Base-by-base conservation (phyloP, 371 early-diverging fungal genomes). In the Mortierella sp. region DNA sequence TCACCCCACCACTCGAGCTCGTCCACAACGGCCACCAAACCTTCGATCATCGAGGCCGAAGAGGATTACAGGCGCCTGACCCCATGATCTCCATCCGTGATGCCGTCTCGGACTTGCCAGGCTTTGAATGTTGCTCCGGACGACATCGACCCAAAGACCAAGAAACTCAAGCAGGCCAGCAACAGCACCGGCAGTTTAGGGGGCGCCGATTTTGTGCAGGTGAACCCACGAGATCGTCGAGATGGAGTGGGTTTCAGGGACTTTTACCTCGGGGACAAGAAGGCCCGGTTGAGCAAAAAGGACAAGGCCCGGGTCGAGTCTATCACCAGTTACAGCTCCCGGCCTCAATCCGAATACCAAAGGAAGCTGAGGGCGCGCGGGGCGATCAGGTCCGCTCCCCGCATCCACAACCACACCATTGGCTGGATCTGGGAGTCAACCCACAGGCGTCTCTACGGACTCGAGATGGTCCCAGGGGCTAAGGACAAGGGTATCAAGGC, bases 81-180 rank as follows among this genome's bases (percentile, higher is more conserved):
- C 87, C 85, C 10, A 70, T 76, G 3, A 77, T 90, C 26, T 86
- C 92, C 0, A 88, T 93, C 14, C 85, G 86, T 34, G 92, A 91
- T 64, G 88, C 90, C 8, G 88, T 92, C 53, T 85, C 86, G 6
- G 92, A 93, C 63, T 80, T 93, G n/a, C 91, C 91, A 41, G 87
- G 85, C 26, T 93, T 91, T 47, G 93, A 92, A 72, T 91, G 84
- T 67, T 55, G 73, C 19, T 58, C 90, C 91, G 22, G 76, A 85
- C 41, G 41, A 58, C 22, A 67, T 85, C 10, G 87, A 89, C 47
- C 84, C 85, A 0, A 85, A 73, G 13, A 75, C 48, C 61, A 22
- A 31, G 37, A 61, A 61, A 37, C 22, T 19, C 61, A 61, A 37
- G 19, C n/a, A n/a, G n/a, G n/a, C n/a, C n/a, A n/a, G n/a, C n/a